Conservation (phyloP, 495 filamentous ascomycete species). For the Immersiella caudata region DNA sequence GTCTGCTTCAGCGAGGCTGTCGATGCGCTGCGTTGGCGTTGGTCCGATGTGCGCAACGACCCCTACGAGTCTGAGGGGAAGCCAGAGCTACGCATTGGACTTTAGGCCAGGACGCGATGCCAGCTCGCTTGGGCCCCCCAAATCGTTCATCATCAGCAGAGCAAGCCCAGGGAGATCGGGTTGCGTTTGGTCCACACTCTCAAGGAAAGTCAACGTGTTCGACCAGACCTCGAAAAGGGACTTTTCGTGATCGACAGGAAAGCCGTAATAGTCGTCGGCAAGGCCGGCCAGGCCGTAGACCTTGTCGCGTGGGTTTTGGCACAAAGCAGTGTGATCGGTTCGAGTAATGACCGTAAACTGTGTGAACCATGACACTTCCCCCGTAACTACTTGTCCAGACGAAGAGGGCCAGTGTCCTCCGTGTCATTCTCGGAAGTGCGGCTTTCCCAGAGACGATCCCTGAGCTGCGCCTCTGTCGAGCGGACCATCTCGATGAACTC, state of each 20-base stretch:
- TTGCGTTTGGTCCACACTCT: neutral
- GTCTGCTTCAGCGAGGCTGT: neutral
- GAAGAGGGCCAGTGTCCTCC: neutral
- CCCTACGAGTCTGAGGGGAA: neutral
- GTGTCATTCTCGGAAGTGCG: too few species aligned
- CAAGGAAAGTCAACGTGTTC: constrained; percentile 12
- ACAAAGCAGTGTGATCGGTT: constrained; percentile 5
- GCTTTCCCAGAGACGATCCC: too few species aligned
- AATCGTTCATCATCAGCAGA: neutral
- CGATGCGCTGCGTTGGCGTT: neutral
- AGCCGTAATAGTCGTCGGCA: constrained; percentile 14
- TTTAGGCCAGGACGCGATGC: neutral
- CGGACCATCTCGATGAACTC: neutral
- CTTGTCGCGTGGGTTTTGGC: constrained; percentile 17
- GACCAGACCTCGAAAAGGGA: constrained; percentile 22
- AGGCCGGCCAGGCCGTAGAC: constrained; percentile 24
- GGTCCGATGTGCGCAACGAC: neutral
- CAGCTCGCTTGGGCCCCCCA: neutral
- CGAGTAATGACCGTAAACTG: constrained; percentile 16
- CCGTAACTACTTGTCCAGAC: constrained; percentile 10
- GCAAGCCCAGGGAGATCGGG: neutral
- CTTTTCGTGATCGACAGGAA: constrained; percentile 23
- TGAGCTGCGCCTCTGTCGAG: neutral
- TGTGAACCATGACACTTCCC: constrained; percentile 11
- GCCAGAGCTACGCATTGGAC: neutral